Conservation (phyloP, 208 protist species). For the Leishmania tarentolae region DNA sequence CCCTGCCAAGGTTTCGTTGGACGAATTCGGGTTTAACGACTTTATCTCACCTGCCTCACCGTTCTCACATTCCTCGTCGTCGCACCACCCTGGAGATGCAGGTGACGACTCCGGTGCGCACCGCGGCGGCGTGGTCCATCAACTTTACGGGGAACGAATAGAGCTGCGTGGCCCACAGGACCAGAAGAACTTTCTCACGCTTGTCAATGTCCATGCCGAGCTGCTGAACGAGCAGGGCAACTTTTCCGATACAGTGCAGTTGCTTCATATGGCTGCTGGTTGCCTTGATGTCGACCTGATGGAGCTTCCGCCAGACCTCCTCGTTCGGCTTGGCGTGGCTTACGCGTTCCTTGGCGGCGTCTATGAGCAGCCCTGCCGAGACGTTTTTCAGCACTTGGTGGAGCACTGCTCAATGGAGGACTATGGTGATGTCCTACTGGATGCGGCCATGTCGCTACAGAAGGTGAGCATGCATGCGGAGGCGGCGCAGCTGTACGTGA, state of each 20-base stretch:
- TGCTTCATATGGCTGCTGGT: slow-evolving; percentile 71
- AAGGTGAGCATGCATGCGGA: slow-evolving; percentile 75
- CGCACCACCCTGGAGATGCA: neutral
- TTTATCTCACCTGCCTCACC: slow-evolving; percentile 14
- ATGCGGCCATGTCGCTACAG: slow-evolving; percentile 73
- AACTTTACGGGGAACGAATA: slow-evolving; percentile 62
- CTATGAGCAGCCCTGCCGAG: slow-evolving; percentile 58
- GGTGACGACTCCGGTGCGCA: neutral
- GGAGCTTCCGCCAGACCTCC: slow-evolving; percentile 83
- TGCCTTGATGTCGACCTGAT: slow-evolving; percentile 66
- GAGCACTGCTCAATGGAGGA: slow-evolving; percentile 81
- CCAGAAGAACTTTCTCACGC: slow-evolving; percentile 81
- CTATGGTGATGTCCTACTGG: slow-evolving; percentile 84
- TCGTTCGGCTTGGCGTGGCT: slow-evolving; percentile 79
- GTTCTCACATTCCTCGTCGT: neutral
- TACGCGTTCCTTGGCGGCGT: slow-evolving; percentile 75
- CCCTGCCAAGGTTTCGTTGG: slow-evolving; percentile 3
- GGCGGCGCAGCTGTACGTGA: slow-evolving; percentile 60
- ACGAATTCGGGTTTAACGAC: slow-evolving; percentile 36
- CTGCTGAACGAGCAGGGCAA: slow-evolving; percentile 85
- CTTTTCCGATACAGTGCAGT: slow-evolving; percentile 71
- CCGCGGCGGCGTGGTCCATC: slow-evolving; percentile 19
- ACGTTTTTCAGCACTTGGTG: slow-evolving; percentile 83
- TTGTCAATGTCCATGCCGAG: slow-evolving; percentile 89
- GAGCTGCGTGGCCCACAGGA: slow-evolving; percentile 42